Evolutionary conservation across 1,139 yeast genomes (phyloP).

Genomic region (Suhomyces coccinellae): DNA sequence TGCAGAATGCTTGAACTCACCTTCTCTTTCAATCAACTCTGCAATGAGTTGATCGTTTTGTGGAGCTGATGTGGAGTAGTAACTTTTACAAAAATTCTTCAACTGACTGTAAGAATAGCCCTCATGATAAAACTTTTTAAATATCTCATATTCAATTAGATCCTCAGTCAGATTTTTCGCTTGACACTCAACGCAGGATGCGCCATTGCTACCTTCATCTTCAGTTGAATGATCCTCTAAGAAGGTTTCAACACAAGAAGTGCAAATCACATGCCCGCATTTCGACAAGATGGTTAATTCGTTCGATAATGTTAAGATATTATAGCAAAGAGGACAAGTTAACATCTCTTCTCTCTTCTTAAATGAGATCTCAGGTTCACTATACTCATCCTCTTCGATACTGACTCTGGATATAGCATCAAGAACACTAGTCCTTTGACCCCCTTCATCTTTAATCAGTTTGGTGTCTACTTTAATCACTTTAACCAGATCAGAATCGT

Average conservation of each 20-base stretch:
- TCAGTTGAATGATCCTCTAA: slow-evolving; percentile 44
- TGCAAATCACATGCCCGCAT: slow-evolving; percentile 75
- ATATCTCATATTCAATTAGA: slow-evolving; percentile 52
- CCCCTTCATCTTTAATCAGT: not conserved
- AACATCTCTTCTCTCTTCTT: slow-evolving; percentile 24
- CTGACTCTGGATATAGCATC: not conserved
- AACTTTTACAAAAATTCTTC: slow-evolving; percentile 12
- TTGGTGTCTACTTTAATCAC: not conserved
- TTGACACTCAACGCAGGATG: slow-evolving; percentile 57
- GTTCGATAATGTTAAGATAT: slow-evolving; percentile 50
- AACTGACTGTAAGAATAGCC: slow-evolving; percentile 16
- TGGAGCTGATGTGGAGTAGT: slow-evolving; percentile 3
- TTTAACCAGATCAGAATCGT: too few relatives aligned
- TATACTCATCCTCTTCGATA: slow-evolving; percentile 16
- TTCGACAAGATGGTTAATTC: slow-evolving; percentile 45
- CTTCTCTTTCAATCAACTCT: slow-evolving; percentile 30
- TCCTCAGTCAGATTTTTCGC: slow-evolving; percentile 38
- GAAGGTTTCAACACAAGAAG: slow-evolving; percentile 56
- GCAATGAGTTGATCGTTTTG: slow-evolving; percentile 23
- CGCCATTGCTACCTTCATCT: slow-evolving; percentile 38
- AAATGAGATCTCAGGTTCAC: slow-evolving; percentile 14
- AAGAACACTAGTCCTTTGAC: not conserved
- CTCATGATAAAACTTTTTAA: slow-evolving; percentile 46
- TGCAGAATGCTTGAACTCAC: slow-evolving; percentile 49
- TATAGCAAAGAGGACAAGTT: slow-evolving; percentile 70